phyloP scores from a whole-genome alignment of 352 stramenopile genomes.

The Globisporangium abappressorium region DNA sequence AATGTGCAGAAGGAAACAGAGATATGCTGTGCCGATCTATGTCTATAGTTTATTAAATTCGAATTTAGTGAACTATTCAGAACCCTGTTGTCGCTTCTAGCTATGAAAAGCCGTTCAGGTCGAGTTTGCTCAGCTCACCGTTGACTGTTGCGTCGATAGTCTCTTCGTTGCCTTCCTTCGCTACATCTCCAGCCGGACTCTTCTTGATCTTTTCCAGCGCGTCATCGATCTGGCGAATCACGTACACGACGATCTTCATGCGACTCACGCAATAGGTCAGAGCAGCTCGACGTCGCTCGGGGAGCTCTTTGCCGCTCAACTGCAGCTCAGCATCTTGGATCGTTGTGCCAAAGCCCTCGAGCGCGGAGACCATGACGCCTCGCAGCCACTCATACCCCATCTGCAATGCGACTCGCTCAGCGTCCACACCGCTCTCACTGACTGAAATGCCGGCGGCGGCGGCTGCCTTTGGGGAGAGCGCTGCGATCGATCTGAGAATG shows the following conservation, averaged over 20 bases:
- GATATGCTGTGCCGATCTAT: neutral
- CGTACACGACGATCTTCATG: constrained; percentile 34
- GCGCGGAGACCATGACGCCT: constrained; percentile 13
- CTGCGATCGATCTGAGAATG: neutral
- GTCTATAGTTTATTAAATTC: neutral
- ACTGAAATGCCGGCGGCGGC: neutral
- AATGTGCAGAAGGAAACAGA: neutral
- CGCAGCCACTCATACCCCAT: constrained; percentile 18
- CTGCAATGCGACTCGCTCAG: neutral
- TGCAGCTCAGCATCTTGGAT: constrained; percentile 26
- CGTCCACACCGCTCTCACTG: constrained; percentile 1
- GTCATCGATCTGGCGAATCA: constrained; percentile 38
- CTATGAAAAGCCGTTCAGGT: constrained; percentile 1
- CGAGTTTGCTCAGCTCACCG: neutral
- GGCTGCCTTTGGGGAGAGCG: neutral
- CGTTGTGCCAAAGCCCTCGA: constrained; percentile 21
- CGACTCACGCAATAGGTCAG: constrained; percentile 48
- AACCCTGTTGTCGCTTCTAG: neutral
- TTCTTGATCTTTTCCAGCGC: constrained; percentile 21
- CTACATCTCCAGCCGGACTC: neutral
- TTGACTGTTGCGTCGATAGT: neutral
- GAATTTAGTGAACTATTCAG: neutral
- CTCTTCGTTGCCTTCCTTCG: neutral
- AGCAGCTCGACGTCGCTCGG: constrained; percentile 32
- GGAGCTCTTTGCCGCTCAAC: constrained; percentile 16